Conservation (phyloP, 1,284 basidiomycete species). For the Sphaerobolus stellatus region DNA sequence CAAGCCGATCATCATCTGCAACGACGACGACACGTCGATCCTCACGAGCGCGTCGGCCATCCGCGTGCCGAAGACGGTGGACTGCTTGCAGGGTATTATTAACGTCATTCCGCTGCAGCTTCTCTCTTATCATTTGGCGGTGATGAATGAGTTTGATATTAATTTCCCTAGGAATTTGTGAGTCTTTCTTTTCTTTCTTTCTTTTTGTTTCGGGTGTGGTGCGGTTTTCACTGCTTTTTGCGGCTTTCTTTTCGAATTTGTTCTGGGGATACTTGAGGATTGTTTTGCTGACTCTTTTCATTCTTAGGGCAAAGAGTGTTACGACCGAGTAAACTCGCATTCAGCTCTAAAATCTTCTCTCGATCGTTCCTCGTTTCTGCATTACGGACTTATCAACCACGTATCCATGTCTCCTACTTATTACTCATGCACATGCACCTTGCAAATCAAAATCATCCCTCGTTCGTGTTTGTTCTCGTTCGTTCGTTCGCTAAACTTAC, state of each 20-base stretch:
- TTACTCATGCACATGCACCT: too few relatives aligned
- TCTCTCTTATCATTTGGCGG: conserved; percentile 94
- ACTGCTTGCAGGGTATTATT: conserved; percentile 93
- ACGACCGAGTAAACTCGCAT: conserved; percentile 67
- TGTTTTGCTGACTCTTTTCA: conserved; percentile 6
- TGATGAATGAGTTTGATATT: conserved; percentile 95
- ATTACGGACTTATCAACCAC: too few relatives aligned
- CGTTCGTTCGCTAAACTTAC: too few relatives aligned
- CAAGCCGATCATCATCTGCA: conserved; percentile 93
- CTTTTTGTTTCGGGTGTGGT: conserved; percentile 9
- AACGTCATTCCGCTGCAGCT: conserved; percentile 98
- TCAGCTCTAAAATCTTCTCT: too few relatives aligned
- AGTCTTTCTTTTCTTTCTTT: conserved; percentile 31
- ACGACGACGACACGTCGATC: conserved; percentile 88
- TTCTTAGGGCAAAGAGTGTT: conserved; percentile 83
- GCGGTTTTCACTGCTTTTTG: too few relatives aligned
- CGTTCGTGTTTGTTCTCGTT: too few relatives aligned
- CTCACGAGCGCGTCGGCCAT: conserved; percentile 79
- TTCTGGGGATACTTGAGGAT: too few relatives aligned
- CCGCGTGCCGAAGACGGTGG: conserved; percentile 90
- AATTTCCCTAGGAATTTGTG: conserved; percentile 97
- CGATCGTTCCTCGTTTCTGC: too few relatives aligned
- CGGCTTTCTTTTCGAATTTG: too few relatives aligned
- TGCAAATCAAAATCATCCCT: too few relatives aligned
- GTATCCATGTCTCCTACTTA: too few relatives aligned